A percentile compares a stretch with the other conserved stretches of the same genome.
These are phyloP conservation scores for Cymbidium sinense DNA, from an alignment of 106 monocot species.

Conservation along the genomic window DNA sequence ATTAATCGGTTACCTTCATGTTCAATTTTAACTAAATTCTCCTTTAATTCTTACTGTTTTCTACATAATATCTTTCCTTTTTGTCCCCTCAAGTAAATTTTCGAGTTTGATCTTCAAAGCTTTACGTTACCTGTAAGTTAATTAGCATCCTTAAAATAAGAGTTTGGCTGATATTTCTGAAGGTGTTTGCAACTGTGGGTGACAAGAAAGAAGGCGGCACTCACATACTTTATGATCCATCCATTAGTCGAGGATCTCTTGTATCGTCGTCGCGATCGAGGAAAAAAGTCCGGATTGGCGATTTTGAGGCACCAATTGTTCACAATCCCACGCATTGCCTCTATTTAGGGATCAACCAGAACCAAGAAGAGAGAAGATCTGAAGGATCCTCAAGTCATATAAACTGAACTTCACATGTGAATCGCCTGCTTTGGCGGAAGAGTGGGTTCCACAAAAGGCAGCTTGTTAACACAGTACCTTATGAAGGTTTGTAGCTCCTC, in stretches of 20 bases:
- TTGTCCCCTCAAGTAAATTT: too few species aligned
- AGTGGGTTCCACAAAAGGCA: conserved; percentile 93
- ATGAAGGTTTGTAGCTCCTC: conserved; percentile 48
- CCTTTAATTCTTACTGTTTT: not conserved
- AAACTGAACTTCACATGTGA: conserved; percentile 75
- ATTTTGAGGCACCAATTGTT: conserved; percentile 78
- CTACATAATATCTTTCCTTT: too few species aligned
- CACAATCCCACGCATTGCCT: conserved; percentile 93
- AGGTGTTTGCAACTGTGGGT: conserved; percentile 87
- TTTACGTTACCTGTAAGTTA: too few species aligned
- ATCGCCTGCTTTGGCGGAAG: conserved; percentile 94
- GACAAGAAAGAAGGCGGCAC: conserved; percentile 95
- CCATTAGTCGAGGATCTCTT: conserved; percentile 87
- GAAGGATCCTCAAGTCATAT: conserved; percentile 86
- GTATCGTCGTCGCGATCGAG: conserved; percentile 88
- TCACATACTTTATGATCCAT: conserved; percentile 91
- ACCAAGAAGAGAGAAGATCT: conserved; percentile 81
- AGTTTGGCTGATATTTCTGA: conserved; percentile 10
- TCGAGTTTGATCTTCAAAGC: too few species aligned
- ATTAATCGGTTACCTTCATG: conserved; percentile 45
- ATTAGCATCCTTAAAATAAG: not conserved
- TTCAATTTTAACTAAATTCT: not conserved
- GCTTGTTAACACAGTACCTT: conserved; percentile 91
- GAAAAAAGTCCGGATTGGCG: conserved; percentile 76
- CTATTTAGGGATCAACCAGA: conserved; percentile 93